Evolutionary conservation across 148 eudicot genomes (phyloP).

Genomic region (Arbutus unedo): DNA sequence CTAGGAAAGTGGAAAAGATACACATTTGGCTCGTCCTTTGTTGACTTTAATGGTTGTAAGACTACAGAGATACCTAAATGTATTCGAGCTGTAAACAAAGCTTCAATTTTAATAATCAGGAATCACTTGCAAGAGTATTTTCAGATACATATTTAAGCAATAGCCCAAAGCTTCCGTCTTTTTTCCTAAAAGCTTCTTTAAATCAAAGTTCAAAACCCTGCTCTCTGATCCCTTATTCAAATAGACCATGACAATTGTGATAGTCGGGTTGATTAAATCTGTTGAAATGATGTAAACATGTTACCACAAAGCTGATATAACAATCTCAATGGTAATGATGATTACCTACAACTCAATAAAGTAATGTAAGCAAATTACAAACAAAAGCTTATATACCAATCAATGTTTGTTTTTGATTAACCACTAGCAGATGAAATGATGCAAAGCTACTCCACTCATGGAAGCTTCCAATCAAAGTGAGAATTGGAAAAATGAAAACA

Average conservation of each 20-base stretch:
- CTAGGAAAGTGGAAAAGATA: neutral
- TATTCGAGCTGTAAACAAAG: conserved; percentile 8
- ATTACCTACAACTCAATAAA: neutral
- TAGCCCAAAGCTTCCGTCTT: neutral
- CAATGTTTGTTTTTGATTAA: neutral
- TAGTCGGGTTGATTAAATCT: neutral
- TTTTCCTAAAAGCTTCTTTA: no score
- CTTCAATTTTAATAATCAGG: neutral
- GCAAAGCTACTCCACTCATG: no score
- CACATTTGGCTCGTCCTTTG: neutral
- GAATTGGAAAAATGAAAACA: no score
- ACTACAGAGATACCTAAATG: neutral
- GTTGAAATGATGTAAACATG: neutral
- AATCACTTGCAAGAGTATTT: conserved; percentile 3
- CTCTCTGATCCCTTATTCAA: neutral
- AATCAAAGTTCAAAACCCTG: neutral
- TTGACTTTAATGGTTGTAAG: neutral
- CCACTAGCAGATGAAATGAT: neutral
- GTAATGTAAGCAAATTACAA: no score
- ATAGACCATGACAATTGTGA: neutral
- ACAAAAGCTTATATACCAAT: neutral
- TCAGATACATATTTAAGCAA: neutral
- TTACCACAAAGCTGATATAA: neutral
- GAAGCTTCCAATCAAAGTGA: no score
- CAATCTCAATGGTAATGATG: neutral